Base-by-base conservation (phyloP, 2,329 filamentous ascomycete genomes). In the Davidsoniella australis region DNA sequence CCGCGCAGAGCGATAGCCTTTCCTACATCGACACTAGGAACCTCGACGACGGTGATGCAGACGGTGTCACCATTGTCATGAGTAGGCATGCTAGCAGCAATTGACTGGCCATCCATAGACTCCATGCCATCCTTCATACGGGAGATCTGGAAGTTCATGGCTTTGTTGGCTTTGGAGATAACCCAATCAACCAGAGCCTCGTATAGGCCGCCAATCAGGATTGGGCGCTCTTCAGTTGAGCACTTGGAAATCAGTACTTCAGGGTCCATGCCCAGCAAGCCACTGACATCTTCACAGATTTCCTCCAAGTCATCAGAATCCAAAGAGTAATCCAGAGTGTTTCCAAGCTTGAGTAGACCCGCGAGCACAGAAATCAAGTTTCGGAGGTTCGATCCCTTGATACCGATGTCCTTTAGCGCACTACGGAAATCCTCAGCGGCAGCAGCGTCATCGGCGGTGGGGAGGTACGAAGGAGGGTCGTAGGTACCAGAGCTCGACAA, bases 161-260 rank as follows among this genome's bases (percentile, higher is more conserved):
- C 76, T 33, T 80, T 75, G 57, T 98, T 98, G 50, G 88, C 89
- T 60, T 88, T 91, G 50, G 72, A 68, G 53, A 98, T 82, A 12
- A 98, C 83, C 84, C 87, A 96, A 61, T 96, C 91, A 0, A 98
- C 87, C 23, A 96, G 69, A 10, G 88, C 81, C 64, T 98, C 91
- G 59, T 98, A 98, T 14, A 96, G 71, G 2, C 85, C 88, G 10
- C 79, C 81, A 53, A 96, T 84, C 39, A 95, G 68, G 2, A 84
- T 78, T 58, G 82, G 77, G 8, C 91, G 79, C 52, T 96, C 91
- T 53, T 88, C 78, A 0, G 87, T 93, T 52, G 79, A 82, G 63
- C 85, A 86, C 58, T 89, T 81, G 47, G 75, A 75, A 39, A 82
- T 67, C 6, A 98, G 75, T 1, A 88, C 72, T 41, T 94, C 86